Evolutionary conservation across 2,329 filamentous ascomycete species (phyloP).

Genomic region (Penicillium janthinellum): DNA sequence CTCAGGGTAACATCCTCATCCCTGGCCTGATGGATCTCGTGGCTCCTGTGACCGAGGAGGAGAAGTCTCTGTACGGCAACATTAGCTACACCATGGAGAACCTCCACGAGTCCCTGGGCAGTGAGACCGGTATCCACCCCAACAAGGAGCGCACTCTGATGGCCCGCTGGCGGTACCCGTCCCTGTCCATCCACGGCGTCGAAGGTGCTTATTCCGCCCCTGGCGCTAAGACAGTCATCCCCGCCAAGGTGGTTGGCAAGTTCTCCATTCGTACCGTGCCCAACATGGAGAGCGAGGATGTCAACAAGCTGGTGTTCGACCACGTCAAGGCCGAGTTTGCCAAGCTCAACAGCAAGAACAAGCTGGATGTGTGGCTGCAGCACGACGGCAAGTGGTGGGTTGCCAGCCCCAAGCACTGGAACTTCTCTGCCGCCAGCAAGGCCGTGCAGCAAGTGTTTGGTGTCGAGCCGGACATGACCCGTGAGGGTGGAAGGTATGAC

Average conservation of each 20-base stretch:
- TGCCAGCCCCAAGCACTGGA: constrained; percentile 96
- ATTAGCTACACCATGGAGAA: constrained; percentile 98
- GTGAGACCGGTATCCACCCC: constrained; percentile 79
- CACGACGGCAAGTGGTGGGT: constrained; percentile 99
- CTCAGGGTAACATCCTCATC: constrained; percentile 88
- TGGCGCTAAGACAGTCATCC: constrained; percentile 97
- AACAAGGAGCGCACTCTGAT: constrained; percentile 93
- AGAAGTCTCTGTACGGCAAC: constrained; percentile 80
- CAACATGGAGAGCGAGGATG: constrained; percentile 90
- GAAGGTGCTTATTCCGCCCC: constrained; percentile 93
- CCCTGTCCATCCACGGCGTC: constrained; percentile 88
- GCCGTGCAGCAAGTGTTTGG: constrained; percentile 96
- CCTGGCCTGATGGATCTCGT: constrained; percentile 94
- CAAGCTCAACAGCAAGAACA: constrained; percentile 91
- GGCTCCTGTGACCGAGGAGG: constrained; percentile 80
- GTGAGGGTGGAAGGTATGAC: constrained; percentile 83
- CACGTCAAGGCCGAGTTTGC: constrained; percentile 83
- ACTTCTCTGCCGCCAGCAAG: constrained; percentile 92
- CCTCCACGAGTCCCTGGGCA: constrained; percentile 87
- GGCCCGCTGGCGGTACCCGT: constrained; percentile 94
- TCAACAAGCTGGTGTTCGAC: constrained; percentile 81
- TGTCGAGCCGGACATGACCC: constrained; percentile 89
- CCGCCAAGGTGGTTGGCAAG: constrained; percentile 95
- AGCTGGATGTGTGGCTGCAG: constrained; percentile 74
- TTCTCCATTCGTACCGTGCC: constrained; percentile 98